A percentile compares a stretch with the other conserved stretches of the same genome.
Evolutionary conservation across 176 grass and related monocot species (phyloP).

Genomic region (Ananas comosus): DNA sequence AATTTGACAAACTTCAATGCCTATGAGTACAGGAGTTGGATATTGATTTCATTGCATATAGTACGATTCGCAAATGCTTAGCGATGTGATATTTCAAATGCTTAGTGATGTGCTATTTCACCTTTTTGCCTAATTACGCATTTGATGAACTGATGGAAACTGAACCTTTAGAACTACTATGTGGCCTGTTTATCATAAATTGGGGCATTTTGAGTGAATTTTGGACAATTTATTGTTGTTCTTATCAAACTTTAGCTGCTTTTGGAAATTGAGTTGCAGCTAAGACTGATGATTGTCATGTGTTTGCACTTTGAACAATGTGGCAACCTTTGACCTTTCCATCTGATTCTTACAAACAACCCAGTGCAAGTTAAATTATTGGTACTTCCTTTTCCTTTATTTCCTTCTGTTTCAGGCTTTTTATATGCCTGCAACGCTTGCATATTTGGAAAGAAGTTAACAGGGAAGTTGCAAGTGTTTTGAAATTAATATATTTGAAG

Average conservation of each 20-base stretch:
- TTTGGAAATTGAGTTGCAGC: not conserved
- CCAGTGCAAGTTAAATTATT: conserved; percentile 9
- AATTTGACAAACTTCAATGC: not conserved
- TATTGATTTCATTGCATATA: not conserved
- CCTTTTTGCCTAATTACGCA: no score
- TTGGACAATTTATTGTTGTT: not conserved
- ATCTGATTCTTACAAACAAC: conserved; percentile 17
- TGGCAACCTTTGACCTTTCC: conserved; percentile 55
- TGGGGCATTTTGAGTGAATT: not conserved
- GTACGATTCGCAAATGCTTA: not conserved
- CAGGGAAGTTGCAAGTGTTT: not conserved
- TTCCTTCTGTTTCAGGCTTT: not conserved
- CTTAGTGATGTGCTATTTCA: no score
- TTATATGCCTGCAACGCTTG: not conserved
- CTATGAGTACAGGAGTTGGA: not conserved
- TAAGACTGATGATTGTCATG: conserved; percentile 41
- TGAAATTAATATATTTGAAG: not conserved
- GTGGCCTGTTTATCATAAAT: no score
- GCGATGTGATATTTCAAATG: not conserved
- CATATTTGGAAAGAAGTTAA: not conserved
- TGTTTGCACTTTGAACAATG: conserved; percentile 46
- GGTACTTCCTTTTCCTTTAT: conserved; percentile 22
- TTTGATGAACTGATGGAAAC: no score
- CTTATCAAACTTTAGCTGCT: not conserved
- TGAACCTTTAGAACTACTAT: no score